Evolutionary conservation across 2,329 filamentous ascomycete species (phyloP).

Genomic region (Ascochyta fabae): DNA sequence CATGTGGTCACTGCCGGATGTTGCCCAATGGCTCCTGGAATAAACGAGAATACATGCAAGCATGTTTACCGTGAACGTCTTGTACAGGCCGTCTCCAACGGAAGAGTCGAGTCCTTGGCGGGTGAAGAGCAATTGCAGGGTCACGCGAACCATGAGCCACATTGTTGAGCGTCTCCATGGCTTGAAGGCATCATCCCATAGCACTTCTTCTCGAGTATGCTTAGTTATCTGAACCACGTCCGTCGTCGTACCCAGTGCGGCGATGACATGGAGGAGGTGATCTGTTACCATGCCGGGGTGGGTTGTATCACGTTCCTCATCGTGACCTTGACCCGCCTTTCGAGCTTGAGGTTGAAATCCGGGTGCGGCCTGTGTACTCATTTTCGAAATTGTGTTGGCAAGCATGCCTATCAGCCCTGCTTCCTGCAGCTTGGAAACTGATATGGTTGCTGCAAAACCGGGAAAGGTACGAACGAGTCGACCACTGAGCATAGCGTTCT

Average conservation of each 20-base stretch:
- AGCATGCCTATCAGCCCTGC: constrained; percentile 31
- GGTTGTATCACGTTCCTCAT: constrained; percentile 58
- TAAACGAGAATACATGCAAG: constrained; percentile 51
- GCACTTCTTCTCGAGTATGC: constrained; percentile 61
- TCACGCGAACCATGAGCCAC: constrained; percentile 63
- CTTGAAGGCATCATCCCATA: constrained; percentile 48
- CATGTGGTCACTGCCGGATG: constrained; percentile 17
- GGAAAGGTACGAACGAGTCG: constrained; percentile 56
- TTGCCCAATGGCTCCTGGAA: constrained; percentile 1
- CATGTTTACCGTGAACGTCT: constrained; percentile 59
- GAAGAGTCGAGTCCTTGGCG: constrained; percentile 27
- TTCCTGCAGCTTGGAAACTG: constrained; percentile 27
- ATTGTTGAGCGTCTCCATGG: constrained; percentile 62
- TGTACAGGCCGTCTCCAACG: constrained; percentile 50
- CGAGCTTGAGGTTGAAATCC: constrained; percentile 44
- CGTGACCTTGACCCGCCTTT: constrained; percentile 49
- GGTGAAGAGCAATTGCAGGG: constrained; percentile 51
- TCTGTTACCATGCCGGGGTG: constrained; percentile 62
- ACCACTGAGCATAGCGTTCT: constrained; percentile 49
- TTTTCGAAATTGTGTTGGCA: constrained; percentile 41
- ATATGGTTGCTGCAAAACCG: constrained; percentile 47
- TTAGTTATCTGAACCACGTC: constrained; percentile 53
- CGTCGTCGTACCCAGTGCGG: constrained; percentile 44
- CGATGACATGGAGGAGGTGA: constrained; percentile 53
- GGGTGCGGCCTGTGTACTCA: constrained; percentile 46